Evolutionary conservation across 495 filamentous ascomycete genomes (phyloP), one percentile per base, ranked within the genome.

Genomic region (Jackrogersella multiformis): DNA sequence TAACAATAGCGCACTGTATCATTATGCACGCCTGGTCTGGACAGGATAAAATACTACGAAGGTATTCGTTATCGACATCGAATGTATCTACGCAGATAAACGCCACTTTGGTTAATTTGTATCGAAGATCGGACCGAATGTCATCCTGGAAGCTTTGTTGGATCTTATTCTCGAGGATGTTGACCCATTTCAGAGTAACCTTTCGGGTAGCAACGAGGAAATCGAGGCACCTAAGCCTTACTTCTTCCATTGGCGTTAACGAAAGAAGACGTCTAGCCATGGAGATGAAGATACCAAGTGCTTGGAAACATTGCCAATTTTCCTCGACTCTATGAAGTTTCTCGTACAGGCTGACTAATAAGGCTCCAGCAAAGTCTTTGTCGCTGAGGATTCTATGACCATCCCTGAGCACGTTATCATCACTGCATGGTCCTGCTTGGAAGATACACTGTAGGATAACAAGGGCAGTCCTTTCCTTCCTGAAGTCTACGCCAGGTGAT

Each of bases 301-400:
- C 82, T 26, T 76, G 63, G 8, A 71, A 73, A 7, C 75, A 79
- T 45, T 83, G 71, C 85, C 85, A 87, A 49, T 87, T 87, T 10
- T 78, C 78, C 65, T 79, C 69, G 13, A 84, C 71, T 16, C 73
- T 71, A 6, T 48, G 34, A 4, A 73, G 34, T 0, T 66, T 69
- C 1, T 76, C 54, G 0, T 61, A 4, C 9, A 85, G 55, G 4
- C 60, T 57, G 0, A 53, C 20, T 0, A 77, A 20, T 2, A 75
- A 44, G 10, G 45, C 36, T 16, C 8, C 1, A 32, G 54, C 56
- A 30, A 76, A 75, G 0, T 21, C 15, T 3, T 38, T 10, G 15
- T 70, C 61, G 7, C 18, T n/a, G n/a, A 68, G 49, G 18, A 68
- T 52, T 16, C 12, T 32, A 39, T 76, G 74, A 16, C 66, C 28